phyloP scores from a whole-genome alignment of 148 eudicot genomes.

The Cornus suecica region DNA sequence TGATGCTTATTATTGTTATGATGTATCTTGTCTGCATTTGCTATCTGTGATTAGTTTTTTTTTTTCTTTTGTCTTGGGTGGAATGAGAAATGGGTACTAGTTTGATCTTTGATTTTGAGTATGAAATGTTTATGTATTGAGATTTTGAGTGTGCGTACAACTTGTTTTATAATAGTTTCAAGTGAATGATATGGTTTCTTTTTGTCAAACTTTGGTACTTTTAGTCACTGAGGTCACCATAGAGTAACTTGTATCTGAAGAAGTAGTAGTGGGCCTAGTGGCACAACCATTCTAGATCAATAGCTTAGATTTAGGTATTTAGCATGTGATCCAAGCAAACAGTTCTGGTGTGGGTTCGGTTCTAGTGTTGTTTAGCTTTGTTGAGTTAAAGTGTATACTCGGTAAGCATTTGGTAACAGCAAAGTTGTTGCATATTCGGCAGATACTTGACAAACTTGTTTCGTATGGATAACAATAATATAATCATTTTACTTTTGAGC shows the following conservation, averaged over 20 bases:
- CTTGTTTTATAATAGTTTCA: constrained; percentile 19
- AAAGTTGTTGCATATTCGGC: too few species aligned
- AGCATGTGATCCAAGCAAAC: constrained; percentile 1
- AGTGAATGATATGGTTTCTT: constrained; percentile 9
- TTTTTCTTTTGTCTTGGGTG: neutral
- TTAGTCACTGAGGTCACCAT: neutral
- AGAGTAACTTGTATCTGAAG: neutral
- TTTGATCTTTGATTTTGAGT: neutral
- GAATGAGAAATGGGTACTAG: neutral
- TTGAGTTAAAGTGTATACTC: too few species aligned
- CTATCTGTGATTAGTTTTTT: neutral
- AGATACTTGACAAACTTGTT: neutral
- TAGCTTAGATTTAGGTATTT: neutral
- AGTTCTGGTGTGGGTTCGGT: neutral
- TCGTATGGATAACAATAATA: neutral
- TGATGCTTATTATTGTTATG: neutral
- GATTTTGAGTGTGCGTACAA: constrained; percentile 14
- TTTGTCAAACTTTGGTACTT: neutral
- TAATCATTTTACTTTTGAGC: neutral
- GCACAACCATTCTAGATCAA: neutral
- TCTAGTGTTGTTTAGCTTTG: too few species aligned
- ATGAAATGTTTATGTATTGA: neutral
- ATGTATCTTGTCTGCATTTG: neutral
- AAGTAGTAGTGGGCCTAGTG: neutral
- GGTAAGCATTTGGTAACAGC: neutral